These are phyloP conservation scores for Dendrobium catenatum DNA, from an alignment of 106 monocot genomes.

Conservation along the genomic window DNA sequence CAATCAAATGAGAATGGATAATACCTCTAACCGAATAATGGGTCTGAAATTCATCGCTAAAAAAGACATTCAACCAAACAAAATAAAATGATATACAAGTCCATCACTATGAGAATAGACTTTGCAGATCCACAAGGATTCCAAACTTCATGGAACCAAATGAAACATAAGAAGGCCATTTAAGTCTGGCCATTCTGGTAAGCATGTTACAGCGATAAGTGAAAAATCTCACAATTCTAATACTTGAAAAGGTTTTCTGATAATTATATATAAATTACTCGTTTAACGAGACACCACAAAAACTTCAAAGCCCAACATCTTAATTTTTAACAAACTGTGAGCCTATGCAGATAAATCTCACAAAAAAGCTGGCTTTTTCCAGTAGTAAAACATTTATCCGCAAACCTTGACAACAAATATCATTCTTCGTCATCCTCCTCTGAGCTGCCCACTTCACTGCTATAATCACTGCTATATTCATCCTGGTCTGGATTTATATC, in stretches of 20 bases:
- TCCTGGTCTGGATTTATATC: slow-evolving; percentile 78
- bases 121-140: not conserved
- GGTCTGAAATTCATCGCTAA: not conserved
- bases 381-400: not conserved
- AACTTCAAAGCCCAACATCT: not conserved
- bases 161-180: not conserved
- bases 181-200: not conserved
- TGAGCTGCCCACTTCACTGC: slow-evolving; percentile 89
- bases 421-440: slow-evolving; percentile 97
- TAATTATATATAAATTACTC: not conserved
- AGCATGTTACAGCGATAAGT: not conserved
- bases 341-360: not conserved
- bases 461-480: slow-evolving; percentile 85
- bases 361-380: not conserved
- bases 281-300: not conserved
- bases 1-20: not conserved
- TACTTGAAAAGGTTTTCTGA: not conserved
- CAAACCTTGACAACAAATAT: slow-evolving; percentile 11
- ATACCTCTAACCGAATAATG: not conserved
- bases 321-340: not conserved
- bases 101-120: not conserved
- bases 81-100: not conserved
- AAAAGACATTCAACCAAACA: not conserved
- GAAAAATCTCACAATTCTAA: not conserved
- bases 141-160: not conserved